Percentiles rank a stretch among this genome's conserved stretches.
Conservation (phyloP, 2,329 filamentous ascomycete genomes). For the Amauroascus verrucosus region DNA sequence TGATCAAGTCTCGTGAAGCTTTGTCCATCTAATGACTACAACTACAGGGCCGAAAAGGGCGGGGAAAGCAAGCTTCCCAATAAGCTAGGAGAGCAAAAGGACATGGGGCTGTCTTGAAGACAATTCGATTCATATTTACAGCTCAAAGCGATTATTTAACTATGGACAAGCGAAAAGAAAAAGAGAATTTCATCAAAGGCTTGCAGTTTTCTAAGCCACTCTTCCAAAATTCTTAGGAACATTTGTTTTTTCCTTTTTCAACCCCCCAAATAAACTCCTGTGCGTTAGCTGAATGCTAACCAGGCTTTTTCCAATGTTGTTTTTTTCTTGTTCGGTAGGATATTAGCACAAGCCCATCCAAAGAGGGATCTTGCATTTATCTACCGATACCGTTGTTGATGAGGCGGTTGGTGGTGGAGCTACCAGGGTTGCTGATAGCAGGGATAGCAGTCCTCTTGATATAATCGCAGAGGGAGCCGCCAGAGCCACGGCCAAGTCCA, state of each 20-base stretch:
- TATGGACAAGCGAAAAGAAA: slow-evolving; percentile 2
- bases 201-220: background rate
- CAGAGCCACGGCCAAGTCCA: slow-evolving; percentile 41
- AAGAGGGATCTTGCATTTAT: slow-evolving; percentile 2
- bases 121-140: slow-evolving; percentile 6
- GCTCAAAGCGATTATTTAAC: slow-evolving; percentile 2
- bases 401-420: slow-evolving; percentile 24
- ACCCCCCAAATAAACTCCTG: too few species aligned
- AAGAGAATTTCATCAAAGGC: background rate
- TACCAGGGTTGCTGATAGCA: slow-evolving; percentile 18
- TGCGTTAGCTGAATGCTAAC: background rate
- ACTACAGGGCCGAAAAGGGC: too few species aligned
- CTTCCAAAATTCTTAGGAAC: background rate
- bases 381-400: slow-evolving; percentile 23
- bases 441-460: slow-evolving; percentile 44
- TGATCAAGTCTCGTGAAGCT: too few species aligned
- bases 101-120: background rate
- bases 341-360: background rate
- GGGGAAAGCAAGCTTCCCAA: too few species aligned
- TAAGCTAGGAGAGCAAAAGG: background rate
- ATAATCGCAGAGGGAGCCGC: slow-evolving; percentile 36
- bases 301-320: background rate
- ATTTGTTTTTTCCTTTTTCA: background rate
- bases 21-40: too few species aligned
- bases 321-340: background rate